Conservation (phyloP, 1,284 basidiomycete genomes). For the Hemileia vastatrix region DNA sequence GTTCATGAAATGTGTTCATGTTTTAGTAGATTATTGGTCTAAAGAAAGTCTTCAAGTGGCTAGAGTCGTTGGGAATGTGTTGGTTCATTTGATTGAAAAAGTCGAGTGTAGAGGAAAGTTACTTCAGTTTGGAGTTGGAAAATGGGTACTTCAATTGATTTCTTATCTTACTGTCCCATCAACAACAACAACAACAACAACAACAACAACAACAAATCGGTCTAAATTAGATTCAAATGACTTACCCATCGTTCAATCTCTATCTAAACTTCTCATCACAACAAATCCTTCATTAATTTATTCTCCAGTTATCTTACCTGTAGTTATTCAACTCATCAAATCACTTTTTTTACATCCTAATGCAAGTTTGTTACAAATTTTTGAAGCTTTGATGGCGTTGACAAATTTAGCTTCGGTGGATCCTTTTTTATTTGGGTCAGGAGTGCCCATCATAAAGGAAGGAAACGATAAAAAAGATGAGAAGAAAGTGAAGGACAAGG, state of each 20-base stretch:
- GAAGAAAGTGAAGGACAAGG: slow-evolving; percentile 23
- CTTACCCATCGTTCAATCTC: slow-evolving; percentile 68
- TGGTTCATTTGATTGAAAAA: slow-evolving; percentile 66
- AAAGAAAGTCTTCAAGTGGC: slow-evolving; percentile 45
- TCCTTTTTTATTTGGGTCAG: slow-evolving; percentile 55
- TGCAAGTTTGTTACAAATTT: slow-evolving; percentile 67
- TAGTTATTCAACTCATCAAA: slow-evolving; percentile 67
- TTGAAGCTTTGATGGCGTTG: slow-evolving; percentile 87
- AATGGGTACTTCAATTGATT: slow-evolving; percentile 60
- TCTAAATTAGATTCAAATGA: slow-evolving; percentile 43
- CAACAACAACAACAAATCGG: slow-evolving; percentile 1
- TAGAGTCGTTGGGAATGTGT: slow-evolving; percentile 48
- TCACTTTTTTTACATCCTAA: slow-evolving; percentile 59
- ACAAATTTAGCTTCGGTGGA: slow-evolving; percentile 84
- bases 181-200: slow-evolving; percentile 3
- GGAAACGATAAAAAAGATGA: slow-evolving; percentile 3
- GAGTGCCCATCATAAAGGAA: slow-evolving; percentile 50
- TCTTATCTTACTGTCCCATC: slow-evolving; percentile 16
- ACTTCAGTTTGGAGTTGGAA: slow-evolving; percentile 71
- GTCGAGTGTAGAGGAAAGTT: slow-evolving; percentile 65
- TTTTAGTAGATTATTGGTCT: slow-evolving; percentile 47
- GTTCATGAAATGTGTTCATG: slow-evolving; percentile 53
- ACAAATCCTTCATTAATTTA: slow-evolving; percentile 80
- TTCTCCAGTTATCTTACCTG: slow-evolving; percentile 67
- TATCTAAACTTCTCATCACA: slow-evolving; percentile 87